Conservation (phyloP, 495 filamentous ascomycete genomes). For the Extremus antarcticus region DNA sequence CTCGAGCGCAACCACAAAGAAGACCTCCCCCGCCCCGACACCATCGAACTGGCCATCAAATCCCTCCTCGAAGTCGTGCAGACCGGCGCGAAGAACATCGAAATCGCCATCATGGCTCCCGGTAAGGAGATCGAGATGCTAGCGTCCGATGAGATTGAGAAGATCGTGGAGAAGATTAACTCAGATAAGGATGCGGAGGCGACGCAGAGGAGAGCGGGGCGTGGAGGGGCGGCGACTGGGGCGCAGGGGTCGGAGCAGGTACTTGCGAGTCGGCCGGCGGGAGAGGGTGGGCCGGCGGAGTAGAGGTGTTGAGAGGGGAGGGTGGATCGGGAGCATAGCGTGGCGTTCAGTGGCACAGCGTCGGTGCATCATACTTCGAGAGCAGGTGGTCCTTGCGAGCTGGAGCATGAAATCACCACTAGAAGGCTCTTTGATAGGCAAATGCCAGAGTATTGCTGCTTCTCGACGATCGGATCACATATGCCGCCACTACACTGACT, state of each 20-base stretch:
- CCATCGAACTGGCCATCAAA: constrained; percentile 96
- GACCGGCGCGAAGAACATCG: constrained; percentile 98
- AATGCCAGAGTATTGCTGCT: no score
- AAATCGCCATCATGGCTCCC: constrained; percentile 98
- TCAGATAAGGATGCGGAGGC: constrained; percentile 98
- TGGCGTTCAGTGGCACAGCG: background rate
- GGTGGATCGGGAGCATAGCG: background rate
- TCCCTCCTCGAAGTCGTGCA: constrained; percentile 96
- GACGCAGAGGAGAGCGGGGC: constrained; percentile 68
- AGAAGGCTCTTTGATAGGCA: no score
- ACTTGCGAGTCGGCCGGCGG: constrained; percentile 15
- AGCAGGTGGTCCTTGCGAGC: no score
- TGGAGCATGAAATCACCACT: no score
- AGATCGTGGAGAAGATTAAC: constrained; percentile 95
- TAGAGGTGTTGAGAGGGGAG: background rate
- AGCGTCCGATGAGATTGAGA: constrained; percentile 87
- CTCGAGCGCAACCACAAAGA: constrained; percentile 96
- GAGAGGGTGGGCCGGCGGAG: constrained; percentile 8
- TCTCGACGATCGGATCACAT: no score
- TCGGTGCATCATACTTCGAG: background rate
- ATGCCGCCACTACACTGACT: no score
- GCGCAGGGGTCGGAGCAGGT: constrained; percentile 16
- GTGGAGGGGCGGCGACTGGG: background rate
- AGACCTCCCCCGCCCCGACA: constrained; percentile 89
- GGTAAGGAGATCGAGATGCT: constrained; percentile 88